phyloP scores from a whole-genome alignment of 805 yeast genomes.

The Hanseniaspora taiwanica region DNA sequence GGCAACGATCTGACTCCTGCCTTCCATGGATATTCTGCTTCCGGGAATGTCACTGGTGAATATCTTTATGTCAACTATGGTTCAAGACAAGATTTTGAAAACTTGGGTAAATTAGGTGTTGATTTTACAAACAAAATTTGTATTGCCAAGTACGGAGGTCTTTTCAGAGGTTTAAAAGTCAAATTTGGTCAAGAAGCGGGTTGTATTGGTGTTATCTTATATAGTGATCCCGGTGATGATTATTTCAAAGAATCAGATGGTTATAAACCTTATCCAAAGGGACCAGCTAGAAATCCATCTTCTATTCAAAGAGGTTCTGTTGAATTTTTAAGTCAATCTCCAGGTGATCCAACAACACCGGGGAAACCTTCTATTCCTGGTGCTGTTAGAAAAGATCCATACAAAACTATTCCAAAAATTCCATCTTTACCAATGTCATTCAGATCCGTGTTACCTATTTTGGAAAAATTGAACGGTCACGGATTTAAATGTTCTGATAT shows the following conservation, averaged over 20 bases:
- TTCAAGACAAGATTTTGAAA: constrained; percentile 41
- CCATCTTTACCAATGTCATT: constrained; percentile 62
- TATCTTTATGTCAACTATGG: constrained; percentile 63
- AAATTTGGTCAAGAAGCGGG: constrained; percentile 65
- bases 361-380: constrained; percentile 45
- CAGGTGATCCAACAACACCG: constrained; percentile 76
- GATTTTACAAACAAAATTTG: constrained; percentile 46
- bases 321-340: constrained; percentile 42
- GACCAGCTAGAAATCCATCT: constrained; percentile 67
- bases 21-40: constrained; percentile 64
- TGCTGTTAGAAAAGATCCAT: constrained; percentile 37
- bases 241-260: constrained; percentile 41
- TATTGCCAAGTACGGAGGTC: constrained; percentile 50
- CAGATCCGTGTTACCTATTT: constrained; percentile 48
- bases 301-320: constrained; percentile 69
- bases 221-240: constrained; percentile 61
- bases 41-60: constrained; percentile 59
- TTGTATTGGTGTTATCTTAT: constrained; percentile 51
- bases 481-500: constrained; percentile 29
- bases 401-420: constrained; percentile 41
- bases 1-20: constrained; percentile 45
- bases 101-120: constrained; percentile 34
- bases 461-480: constrained; percentile 42
- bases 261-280: constrained; percentile 53
- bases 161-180: constrained; percentile 64